Evolutionary conservation across 805 yeast species (phyloP), one percentile per base, ranked within the genome.

Genomic region (Metschnikowia picachoensis): DNA sequence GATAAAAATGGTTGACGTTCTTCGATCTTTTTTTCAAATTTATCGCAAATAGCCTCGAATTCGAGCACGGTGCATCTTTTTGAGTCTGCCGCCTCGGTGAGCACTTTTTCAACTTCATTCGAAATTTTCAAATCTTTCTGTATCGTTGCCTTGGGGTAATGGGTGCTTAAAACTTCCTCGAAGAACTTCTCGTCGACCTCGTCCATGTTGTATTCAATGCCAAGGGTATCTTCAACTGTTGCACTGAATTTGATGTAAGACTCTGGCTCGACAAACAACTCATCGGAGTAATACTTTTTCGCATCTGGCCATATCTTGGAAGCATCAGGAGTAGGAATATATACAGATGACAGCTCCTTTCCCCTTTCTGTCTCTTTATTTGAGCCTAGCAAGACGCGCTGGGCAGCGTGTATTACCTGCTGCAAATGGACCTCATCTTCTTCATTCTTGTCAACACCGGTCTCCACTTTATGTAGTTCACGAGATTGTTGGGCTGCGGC

Each of bases 391-490:
- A 87, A 76, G 2, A 83, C 82, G 29, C 81, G 80, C 43, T 82
- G 84, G 2, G 89, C 80, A 12, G 92, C 92, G 65, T 83, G 82
- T 53, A 94, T 84, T 41, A 91, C 97, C 52, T 85, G 88, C 64
- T 92, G 96, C 51, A 94, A 74, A 78, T 94, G 99, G 35, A 87
- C 94, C 65, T 94, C 99, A 57, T 89, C 96, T 66, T 94, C 99
- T 66, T 94, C 99, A 56, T 87, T 89, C 64, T 94, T 94, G 60
- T 94, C 99, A 35, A 94, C 99, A 67, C 99, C 99, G 7, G 98
- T 92, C 59, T 94, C 99, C 37, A 94, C 79, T 50, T 89, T 88
- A 58, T 88, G 89, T 29, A 87, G 68, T 52, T 92, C 97, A 36
- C 98, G 80, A 63, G 86, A 95, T 57, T 83, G 86, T 48, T 80